Evolutionary conservation across 179 eudicot species (phyloP), one percentile per base, ranked within the genome.

Genomic region (Gypsophila paniculata): DNA sequence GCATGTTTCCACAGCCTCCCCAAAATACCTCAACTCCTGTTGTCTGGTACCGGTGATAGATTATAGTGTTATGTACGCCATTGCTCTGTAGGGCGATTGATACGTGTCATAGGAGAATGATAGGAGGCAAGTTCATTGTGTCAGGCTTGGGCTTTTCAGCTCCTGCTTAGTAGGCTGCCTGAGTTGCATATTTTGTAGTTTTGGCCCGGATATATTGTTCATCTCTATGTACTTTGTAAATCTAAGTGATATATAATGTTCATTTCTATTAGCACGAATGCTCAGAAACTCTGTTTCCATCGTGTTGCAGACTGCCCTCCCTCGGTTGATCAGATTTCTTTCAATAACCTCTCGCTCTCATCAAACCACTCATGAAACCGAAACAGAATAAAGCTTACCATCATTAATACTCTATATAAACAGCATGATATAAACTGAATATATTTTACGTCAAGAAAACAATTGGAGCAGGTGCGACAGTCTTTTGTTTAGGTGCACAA

Each of bases 381-480:
- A 61, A n/a, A n/a, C n/a, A n/a, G n/a, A n/a, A n/a, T n/a, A n/a
- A n/a, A n/a, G n/a, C n/a, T 15, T 38, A 61, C n/a, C 42, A 36
- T 32, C 25, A 36, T 8, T 18, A 62, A 63, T 2, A 42, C 46
- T 6, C 11, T 9, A 42, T 60, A 17, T 60, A 23, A 0, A 26
- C 26, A 57, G 10, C 64, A 60, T 60, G 18, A 23, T 38, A 21
- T 22, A 21, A 19, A 65, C 34, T 9, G 46, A 49, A 55, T 64
- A 48, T n/a, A 54, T 65, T 70, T 42, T 63, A 74, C 21, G 64
- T 75, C 17, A 89, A 83, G 38, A 83, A 83, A 62, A 85, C 79
- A 74, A 91, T 84, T 2, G 97, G 96, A 69, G 91, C 97, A 13
- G 82, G 80, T 34, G 88, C 79, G 19, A 91, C 89, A 63, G 2